Percentiles rank a stretch among this genome's conserved stretches.
phyloP scores from a whole-genome alignment of 1,284 basidiomycete genomes.

The Papiliotrema laurentii region DNA sequence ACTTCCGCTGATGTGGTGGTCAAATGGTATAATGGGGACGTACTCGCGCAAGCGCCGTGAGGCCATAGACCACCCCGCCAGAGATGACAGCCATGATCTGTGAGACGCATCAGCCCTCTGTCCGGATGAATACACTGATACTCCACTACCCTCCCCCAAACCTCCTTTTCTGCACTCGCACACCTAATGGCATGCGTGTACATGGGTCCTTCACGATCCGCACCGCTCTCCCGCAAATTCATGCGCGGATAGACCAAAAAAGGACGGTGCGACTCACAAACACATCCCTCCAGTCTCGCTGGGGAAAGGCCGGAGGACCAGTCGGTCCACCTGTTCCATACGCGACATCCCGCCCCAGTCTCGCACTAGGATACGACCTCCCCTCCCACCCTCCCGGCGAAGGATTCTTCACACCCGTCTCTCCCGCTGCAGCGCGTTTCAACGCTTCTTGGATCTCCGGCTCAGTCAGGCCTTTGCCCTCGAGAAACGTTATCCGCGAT shows the following conservation, averaged over 20 bases:
- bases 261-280: constrained; percentile 60
- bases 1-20: neutral
- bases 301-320: constrained; percentile 49
- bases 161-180: neutral
- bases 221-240: no score
- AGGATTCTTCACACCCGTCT: neutral
- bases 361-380: constrained; percentile 3
- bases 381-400: neutral
- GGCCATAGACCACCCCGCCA: constrained; percentile 81
- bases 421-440: constrained; percentile 7
- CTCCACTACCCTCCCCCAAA: neutral
- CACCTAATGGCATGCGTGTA: no score
- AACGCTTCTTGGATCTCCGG: constrained; percentile 85
- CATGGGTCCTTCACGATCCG: neutral
- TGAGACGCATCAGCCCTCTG: neutral
- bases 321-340: constrained; percentile 14
- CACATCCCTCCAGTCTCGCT: constrained; percentile 86
- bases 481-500: constrained; percentile 86
- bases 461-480: constrained; percentile 82
- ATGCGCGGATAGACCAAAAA: neutral
- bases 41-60: constrained; percentile 78
- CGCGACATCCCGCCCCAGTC: constrained; percentile 5
- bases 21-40: neutral
- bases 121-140: neutral
- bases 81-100: constrained; percentile 93